Evolutionary conservation across 768 basidiomycete species (phyloP).

Genomic region (Suillus sp.): DNA sequence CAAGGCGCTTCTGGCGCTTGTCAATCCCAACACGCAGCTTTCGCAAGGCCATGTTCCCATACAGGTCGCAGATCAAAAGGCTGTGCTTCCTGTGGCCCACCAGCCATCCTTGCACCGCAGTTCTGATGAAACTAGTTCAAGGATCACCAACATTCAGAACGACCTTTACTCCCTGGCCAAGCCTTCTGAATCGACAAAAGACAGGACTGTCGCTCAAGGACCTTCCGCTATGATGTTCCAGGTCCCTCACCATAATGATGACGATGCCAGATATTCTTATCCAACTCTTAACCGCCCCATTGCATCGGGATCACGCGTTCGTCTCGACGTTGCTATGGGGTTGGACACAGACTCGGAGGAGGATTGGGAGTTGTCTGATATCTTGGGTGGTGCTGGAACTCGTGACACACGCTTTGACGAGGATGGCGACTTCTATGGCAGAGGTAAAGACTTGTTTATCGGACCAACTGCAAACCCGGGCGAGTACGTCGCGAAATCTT

Average conservation of each 20-base stretch:
- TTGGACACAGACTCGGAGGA: background rate
- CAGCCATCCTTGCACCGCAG: background rate
- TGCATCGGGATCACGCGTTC: constrained; percentile 25
- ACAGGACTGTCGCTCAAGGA: background rate
- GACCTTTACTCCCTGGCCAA: background rate
- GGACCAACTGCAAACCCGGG: constrained; percentile 50
- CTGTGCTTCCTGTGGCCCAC: constrained; percentile 5
- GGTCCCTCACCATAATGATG: background rate
- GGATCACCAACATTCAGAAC: background rate
- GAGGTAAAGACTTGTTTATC: constrained; percentile 44
- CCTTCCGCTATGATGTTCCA: background rate
- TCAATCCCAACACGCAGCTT: constrained; percentile 22
- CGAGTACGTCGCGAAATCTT: constrained; percentile 41
- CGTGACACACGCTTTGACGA: constrained; percentile 39
- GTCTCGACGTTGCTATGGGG: background rate
- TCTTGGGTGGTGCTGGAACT: too few species aligned
- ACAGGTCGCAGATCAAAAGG: constrained; percentile 3
- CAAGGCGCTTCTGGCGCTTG: constrained; percentile 29
- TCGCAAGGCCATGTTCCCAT: constrained; percentile 2
- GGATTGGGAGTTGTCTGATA: background rate
- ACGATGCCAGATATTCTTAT: background rate
- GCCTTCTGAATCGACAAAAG: background rate
- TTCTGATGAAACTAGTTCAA: background rate
- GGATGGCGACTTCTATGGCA: constrained; percentile 50
- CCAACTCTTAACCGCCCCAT: constrained; percentile 1